Evolutionary conservation across 345 rosid species (phyloP).

Genomic region (Draba incana): DNA sequence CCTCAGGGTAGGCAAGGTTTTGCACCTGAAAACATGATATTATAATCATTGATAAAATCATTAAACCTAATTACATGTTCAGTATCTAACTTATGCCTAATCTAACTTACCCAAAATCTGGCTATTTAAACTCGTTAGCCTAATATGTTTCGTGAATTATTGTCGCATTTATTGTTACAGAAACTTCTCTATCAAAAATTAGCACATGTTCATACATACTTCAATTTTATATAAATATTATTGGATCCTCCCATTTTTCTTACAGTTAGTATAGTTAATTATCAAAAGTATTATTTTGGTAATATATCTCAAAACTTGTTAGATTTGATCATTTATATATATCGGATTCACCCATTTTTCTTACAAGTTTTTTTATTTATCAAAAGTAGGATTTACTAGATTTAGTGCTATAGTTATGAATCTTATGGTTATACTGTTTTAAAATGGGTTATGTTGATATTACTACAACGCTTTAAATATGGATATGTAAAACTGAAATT

Average conservation of each 20-base stretch:
- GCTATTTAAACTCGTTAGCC: constrained; percentile 13
- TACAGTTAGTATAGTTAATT: no score
- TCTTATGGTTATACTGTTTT: background rate
- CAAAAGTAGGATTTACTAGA: background rate
- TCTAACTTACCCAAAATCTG: constrained; percentile 35
- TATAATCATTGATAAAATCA: background rate
- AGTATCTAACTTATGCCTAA: constrained; percentile 17
- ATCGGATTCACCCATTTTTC: no score
- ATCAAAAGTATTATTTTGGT: no score
- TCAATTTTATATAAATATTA: background rate
- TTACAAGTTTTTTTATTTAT: no score
- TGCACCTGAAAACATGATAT: constrained; percentile 45
- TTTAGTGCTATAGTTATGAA: background rate
- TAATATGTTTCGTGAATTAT: no score
- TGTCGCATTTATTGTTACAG: no score
- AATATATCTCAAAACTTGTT: no score
- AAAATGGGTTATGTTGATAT: background rate
- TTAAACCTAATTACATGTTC: constrained; percentile 37
- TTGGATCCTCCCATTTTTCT: background rate
- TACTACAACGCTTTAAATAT: background rate
- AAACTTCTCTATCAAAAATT: background rate
- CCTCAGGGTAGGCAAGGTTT: constrained; percentile 81
- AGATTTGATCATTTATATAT: no score
- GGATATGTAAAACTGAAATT: background rate
- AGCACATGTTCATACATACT: background rate